Percentiles rank a stretch among this genome's conserved stretches.
These are phyloP conservation scores for Salix suchowensis DNA, from an alignment of 345 rosid species.

Conservation along the genomic window DNA sequence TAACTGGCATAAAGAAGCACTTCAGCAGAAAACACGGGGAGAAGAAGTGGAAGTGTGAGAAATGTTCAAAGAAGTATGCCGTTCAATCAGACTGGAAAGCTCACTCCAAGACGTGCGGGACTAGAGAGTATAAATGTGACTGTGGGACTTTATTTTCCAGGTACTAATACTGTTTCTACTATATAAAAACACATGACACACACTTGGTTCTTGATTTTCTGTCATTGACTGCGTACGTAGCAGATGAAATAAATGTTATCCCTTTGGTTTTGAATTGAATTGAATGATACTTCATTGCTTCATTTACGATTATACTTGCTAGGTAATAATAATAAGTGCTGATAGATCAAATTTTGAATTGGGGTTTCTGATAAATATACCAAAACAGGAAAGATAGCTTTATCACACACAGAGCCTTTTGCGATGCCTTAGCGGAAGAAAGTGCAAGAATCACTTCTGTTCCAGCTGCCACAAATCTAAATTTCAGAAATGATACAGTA, in stretches of 20 bases:
- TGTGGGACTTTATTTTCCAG: slow-evolving; percentile 95
- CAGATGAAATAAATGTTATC: slow-evolving; percentile 40
- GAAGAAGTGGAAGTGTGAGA: slow-evolving; percentile 96
- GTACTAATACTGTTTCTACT: slow-evolving; percentile 24
- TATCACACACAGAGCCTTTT: slow-evolving; percentile 91
- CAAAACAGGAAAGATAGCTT: slow-evolving; percentile 83
- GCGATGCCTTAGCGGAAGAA: slow-evolving; percentile 88
- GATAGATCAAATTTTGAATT: slow-evolving; percentile 8
- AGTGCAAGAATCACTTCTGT: slow-evolving; percentile 59
- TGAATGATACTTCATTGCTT: neutral
- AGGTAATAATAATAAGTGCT: neutral
- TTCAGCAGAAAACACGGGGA: slow-evolving; percentile 92
- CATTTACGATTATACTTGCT: slow-evolving; percentile 12
- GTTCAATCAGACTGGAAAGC: slow-evolving; percentile 99
- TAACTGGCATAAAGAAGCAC: slow-evolving; percentile 93
- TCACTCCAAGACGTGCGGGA: slow-evolving; percentile 91
- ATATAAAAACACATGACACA: neutral
- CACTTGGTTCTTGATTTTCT: neutral
- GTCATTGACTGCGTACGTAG: neutral
- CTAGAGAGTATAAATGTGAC: slow-evolving; percentile 91
- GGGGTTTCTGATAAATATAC: neutral
- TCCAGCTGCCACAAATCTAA: slow-evolving; percentile 44
- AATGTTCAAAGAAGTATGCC: slow-evolving; percentile 94
- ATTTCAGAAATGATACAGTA: slow-evolving; percentile 44
- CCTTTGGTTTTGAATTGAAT: slow-evolving; percentile 21